Base-by-base conservation (phyloP, 331 rosid genomes). In the Arachis monticola region DNA sequence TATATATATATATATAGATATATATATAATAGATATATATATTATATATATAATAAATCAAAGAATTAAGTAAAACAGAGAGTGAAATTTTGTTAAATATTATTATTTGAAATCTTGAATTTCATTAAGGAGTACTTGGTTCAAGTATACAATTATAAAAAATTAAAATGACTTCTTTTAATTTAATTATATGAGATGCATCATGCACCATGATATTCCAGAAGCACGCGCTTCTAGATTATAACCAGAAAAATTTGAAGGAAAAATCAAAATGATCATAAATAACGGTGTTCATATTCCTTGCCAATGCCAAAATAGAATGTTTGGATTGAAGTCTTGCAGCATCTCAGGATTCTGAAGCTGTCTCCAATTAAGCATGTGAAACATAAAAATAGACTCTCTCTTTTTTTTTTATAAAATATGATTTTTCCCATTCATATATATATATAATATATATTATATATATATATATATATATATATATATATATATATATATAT, bases 321-420 rank as follows among this genome's bases (percentile, higher is more conserved):
- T 44, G 48, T 44, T 48, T 48, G 40, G 27, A 53, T 13, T 67
- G 75, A 47, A 53, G 17, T 55, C 5, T 41, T 46, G 68, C 30
- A 47, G 76, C 81, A 60, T 60, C 41, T 12, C 12, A 67, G 10
- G 42, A 60, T 60, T 60, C 65, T 60, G 27, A 53, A 45, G 72
- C 62, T 61, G 38, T 47, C 51, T 9, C 50, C 59, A 10, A 38
- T 64, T 38, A 47, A 40, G 22, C 14, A 6, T 67, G 48, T 58
- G 30, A 50, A 76, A 57, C 42, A 22, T 22, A 22, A 22, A 22
- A 22, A 22, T 22, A 22, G 27, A 22, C 27, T 22, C 27, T 22
- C 27, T 22, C 27, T 0, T 22, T 22, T 22, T 22, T 22, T 22
- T 22, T 22, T 22, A 22, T 22, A 22, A 22, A 22, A 22, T 22